Conservation (phyloP, 352 stramenopile genomes). For the Phytophthora sansomeana region DNA sequence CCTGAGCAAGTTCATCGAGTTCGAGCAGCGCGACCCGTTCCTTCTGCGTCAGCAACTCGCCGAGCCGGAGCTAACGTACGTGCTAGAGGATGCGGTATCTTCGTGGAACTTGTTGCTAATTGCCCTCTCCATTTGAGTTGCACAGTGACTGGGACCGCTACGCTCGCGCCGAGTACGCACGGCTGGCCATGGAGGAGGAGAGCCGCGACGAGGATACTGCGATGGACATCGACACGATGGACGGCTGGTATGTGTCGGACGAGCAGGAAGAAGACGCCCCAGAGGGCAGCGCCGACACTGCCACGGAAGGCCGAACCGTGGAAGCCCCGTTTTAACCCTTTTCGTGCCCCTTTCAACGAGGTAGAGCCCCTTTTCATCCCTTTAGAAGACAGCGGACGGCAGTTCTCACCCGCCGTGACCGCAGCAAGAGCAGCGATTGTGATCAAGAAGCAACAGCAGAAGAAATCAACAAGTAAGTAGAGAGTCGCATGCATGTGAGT, state of each 20-base stretch:
- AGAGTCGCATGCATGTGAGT: conserved; percentile 17
- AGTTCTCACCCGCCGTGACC: not conserved
- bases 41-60: conserved; percentile 94
- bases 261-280: conserved; percentile 78
- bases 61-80: conserved; percentile 87
- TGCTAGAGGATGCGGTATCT: conserved; percentile 1
- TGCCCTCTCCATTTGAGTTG: not conserved
- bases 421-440: conserved; percentile 15
- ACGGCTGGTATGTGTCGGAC: conserved; percentile 89
- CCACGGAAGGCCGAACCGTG: conserved; percentile 58
- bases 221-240: conserved; percentile 92
- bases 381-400: conserved; percentile 34
- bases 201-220: conserved; percentile 88
- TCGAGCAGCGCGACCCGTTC: conserved; percentile 98
- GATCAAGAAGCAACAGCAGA: conserved; percentile 1
- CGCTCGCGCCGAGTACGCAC: conserved; percentile 96
- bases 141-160: conserved; percentile 97
- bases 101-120: conserved; percentile 9
- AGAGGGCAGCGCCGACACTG: conserved; percentile 25
- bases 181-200: conserved; percentile 98
- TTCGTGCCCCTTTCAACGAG: conserved; percentile 20
- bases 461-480: conserved; percentile 37
- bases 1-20: conserved; percentile 99
- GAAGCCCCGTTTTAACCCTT: conserved; percentile 75
- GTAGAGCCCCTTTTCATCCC: conserved; percentile 26